Percentiles rank a stretch among this genome's conserved stretches.
Conservation (phyloP, 768 basidiomycete species). For the Guyanaporus albipodus region DNA sequence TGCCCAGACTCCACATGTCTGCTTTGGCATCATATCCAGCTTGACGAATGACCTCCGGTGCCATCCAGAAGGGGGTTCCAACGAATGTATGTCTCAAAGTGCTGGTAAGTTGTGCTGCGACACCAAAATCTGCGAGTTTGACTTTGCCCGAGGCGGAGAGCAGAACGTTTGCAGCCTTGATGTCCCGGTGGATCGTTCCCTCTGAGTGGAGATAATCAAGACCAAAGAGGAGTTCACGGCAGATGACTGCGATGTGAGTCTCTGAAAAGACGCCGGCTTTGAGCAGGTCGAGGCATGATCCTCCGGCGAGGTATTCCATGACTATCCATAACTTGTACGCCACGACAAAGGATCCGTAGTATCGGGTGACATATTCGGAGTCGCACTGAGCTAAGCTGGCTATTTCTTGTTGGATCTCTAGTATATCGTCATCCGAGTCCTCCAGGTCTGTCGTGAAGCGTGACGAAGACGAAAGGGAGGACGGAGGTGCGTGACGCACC, state of each 20-base stretch:
- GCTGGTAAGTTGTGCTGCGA: constrained; percentile 93
- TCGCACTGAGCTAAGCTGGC: constrained; percentile 94
- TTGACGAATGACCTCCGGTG: constrained; percentile 96
- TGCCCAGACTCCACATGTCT: constrained; percentile 97
- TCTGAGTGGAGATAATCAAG: constrained; percentile 96
- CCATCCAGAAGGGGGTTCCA: constrained; percentile 98
- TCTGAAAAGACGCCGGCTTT: constrained; percentile 91
- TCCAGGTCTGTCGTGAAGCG: constrained; percentile 68
- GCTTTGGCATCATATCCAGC: constrained; percentile 95
- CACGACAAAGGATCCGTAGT: constrained; percentile 95
- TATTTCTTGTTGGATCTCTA: constrained; percentile 98
- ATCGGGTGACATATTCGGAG: constrained; percentile 93
- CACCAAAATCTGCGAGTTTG: constrained; percentile 98
- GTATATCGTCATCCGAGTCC: constrained; percentile 97
- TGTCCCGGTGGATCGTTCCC: constrained; percentile 96
- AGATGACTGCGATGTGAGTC: constrained; percentile 91
- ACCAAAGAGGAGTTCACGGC: constrained; percentile 87
- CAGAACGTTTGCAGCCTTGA: constrained; percentile 96
- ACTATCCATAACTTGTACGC: constrained; percentile 98
- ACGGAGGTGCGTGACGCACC: constrained; percentile 50
- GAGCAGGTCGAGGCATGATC: constrained; percentile 95
- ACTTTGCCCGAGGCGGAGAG: constrained; percentile 89
- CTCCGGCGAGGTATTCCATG: constrained; percentile 98
- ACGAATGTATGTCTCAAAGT: constrained; percentile 97
- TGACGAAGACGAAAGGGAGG: constrained; percentile 2